Percentiles rank a stretch among this genome's conserved stretches.
phyloP scores from a whole-genome alignment of 257 asterid genomes.

The Lavandula angustifolia region DNA sequence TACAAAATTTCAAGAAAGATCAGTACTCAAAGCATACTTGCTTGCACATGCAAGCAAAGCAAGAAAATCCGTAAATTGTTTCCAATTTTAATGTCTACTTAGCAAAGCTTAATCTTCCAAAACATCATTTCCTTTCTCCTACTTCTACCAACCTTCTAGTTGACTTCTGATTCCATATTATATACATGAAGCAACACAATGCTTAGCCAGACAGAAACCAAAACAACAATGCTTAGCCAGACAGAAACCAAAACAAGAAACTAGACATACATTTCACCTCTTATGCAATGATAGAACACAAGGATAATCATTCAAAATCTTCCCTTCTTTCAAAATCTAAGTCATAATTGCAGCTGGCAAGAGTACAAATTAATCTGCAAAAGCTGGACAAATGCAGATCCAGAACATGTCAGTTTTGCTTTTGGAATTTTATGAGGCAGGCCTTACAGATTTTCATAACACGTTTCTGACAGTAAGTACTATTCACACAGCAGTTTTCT shows the following conservation, averaged over 20 bases:
- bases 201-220: neutral
- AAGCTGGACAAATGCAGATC: neutral
- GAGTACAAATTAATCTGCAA: neutral
- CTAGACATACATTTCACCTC: neutral
- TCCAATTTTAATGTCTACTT: neutral
- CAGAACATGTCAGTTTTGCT: neutral
- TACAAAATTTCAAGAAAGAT: constrained; percentile 13
- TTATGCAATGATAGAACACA: neutral
- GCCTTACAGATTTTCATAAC: neutral
- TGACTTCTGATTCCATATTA: neutral
- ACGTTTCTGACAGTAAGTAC: neutral
- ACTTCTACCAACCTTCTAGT: neutral
- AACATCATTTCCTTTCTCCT: constrained; percentile 1
- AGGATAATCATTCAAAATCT: neutral
- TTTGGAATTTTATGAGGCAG: neutral
- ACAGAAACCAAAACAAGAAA: neutral
- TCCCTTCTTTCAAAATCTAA: neutral
- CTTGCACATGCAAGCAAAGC: constrained; percentile 8
- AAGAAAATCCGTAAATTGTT: neutral
- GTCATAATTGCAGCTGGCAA: neutral
- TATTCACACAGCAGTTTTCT: neutral
- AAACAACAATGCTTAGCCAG: neutral
- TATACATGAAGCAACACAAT: neutral
- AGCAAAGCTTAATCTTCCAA: constrained; percentile 3
- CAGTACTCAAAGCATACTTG: constrained; percentile 16